Conservation (phyloP, 768 basidiomycete species). For the Tephrocybe sp. region DNA sequence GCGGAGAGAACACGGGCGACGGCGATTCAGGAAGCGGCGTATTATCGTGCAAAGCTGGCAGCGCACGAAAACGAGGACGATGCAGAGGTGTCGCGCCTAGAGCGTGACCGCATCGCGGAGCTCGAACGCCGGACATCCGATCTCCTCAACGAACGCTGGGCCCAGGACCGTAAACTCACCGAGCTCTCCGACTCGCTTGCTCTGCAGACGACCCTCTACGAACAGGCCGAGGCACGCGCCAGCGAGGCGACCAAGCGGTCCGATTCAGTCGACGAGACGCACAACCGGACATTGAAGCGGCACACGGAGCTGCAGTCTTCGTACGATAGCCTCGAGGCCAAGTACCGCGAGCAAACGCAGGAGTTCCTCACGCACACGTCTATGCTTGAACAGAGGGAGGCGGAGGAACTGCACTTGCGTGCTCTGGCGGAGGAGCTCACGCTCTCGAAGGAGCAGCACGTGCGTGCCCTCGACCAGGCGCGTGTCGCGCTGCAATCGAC, state of each 20-base stretch:
- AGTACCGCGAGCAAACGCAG: conserved; percentile 76
- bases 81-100: conserved; percentile 65
- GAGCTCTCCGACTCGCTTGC: conserved; percentile 75
- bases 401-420: conserved; percentile 66
- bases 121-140: conserved; percentile 71
- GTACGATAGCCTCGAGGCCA: conserved; percentile 56
- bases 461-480: conserved; percentile 86
- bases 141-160: conserved; percentile 60
- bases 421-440: conserved; percentile 72
- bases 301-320: conserved; percentile 71
- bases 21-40: conserved; percentile 92
- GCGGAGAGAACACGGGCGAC: conserved; percentile 74
- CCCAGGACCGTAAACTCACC: conserved; percentile 67
- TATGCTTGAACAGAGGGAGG: conserved; percentile 72
- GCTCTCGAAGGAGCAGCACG: conserved; percentile 76
- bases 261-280: conserved; percentile 68
- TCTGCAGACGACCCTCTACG: conserved; percentile 72
- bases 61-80: conserved; percentile 76
- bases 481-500: conserved; percentile 75
- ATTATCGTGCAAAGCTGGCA: conserved; percentile 91
- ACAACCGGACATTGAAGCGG: conserved; percentile 61
- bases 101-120: conserved; percentile 73
- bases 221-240: conserved; percentile 79
- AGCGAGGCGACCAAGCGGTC: conserved; percentile 74
- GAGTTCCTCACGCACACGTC: conserved; percentile 74